These are phyloP conservation scores for Pythium oligandrum DNA, from an alignment of 352 stramenopile species.

Conservation along the genomic window DNA sequence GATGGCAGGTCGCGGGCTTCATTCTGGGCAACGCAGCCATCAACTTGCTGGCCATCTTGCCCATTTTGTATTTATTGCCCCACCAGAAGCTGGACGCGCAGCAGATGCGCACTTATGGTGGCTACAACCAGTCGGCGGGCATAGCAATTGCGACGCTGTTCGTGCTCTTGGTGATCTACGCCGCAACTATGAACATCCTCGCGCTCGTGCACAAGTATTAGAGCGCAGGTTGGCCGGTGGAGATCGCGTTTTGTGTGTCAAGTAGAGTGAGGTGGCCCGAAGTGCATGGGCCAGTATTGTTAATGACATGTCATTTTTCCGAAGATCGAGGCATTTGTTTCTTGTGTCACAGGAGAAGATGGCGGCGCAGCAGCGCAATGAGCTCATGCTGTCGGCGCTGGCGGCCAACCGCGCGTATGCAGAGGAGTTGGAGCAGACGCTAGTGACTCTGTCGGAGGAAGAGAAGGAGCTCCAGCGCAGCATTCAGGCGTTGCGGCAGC, in stretches of 20 bases:
- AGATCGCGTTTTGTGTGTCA: too few species aligned
- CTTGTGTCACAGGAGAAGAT: too few species aligned
- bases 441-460: conserved; percentile 25
- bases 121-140: conserved; percentile 17
- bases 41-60: conserved; percentile 19
- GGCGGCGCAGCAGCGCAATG: background rate
- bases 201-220: conserved; percentile 21
- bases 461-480: conserved; percentile 30
- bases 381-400: conserved; percentile 8
- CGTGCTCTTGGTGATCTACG: conserved; percentile 14
- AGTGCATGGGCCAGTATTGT: too few species aligned
- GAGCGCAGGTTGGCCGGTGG: background rate
- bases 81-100: conserved; percentile 26
- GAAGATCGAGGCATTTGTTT: too few species aligned
- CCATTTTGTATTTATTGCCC: conserved; percentile 31
- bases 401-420: conserved; percentile 38
- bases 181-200: conserved; percentile 19
- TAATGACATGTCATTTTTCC: too few species aligned
- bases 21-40: conserved; percentile 17
- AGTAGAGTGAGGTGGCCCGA: too few species aligned
- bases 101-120: conserved; percentile 26
- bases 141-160: conserved; percentile 20
- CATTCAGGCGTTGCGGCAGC: conserved; percentile 41
- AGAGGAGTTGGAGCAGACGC: conserved; percentile 29
- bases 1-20: conserved; percentile 14